A percentile compares a stretch with the other conserved stretches of the same genome.
Evolutionary conservation across 257 asterid species (phyloP).

Genomic region (Lavandula angustifolia): DNA sequence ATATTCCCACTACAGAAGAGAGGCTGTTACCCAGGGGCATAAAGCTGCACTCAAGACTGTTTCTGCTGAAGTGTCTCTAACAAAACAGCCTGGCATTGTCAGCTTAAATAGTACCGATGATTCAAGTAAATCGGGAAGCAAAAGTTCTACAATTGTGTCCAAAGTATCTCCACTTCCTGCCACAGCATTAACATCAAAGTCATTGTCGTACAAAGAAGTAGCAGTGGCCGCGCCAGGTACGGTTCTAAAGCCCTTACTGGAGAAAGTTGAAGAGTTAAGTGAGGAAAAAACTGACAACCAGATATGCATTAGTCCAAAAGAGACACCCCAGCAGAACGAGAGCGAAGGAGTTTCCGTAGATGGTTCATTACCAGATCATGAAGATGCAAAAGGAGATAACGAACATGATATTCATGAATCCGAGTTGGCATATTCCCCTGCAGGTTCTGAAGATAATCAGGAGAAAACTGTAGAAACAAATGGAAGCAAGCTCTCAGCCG

Average conservation of each 20-base stretch:
- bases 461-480: conserved; percentile 62
- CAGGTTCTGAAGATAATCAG: conserved; percentile 50
- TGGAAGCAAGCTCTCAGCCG: conserved; percentile 91
- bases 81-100: conserved; percentile 46
- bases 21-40: conserved; percentile 53
- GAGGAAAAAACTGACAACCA: conserved; percentile 63
- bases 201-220: conserved; percentile 92
- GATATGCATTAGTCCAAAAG: conserved; percentile 59
- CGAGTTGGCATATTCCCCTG: conserved; percentile 38
- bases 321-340: conserved; percentile 51
- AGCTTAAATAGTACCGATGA: conserved; percentile 42
- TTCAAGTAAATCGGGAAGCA: conserved; percentile 36
- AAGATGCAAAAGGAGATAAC: conserved; percentile 45
- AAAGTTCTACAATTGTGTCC: conserved; percentile 41
- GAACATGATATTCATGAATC: conserved; percentile 42
- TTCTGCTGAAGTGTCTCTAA: conserved; percentile 47
- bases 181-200: conserved; percentile 76
- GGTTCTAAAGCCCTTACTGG: conserved; percentile 90
- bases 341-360: conserved; percentile 47
- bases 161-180: conserved; percentile 54
- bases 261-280: conserved; percentile 72
- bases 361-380: conserved; percentile 41
- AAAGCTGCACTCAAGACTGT: conserved; percentile 48
- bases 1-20: conserved; percentile 57
- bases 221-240: conserved; percentile 96